These are phyloP conservation scores for Emmonsiellopsis sp. DNA, from an alignment of 2,329 filamentous ascomycete genomes.

Conservation along the genomic window DNA sequence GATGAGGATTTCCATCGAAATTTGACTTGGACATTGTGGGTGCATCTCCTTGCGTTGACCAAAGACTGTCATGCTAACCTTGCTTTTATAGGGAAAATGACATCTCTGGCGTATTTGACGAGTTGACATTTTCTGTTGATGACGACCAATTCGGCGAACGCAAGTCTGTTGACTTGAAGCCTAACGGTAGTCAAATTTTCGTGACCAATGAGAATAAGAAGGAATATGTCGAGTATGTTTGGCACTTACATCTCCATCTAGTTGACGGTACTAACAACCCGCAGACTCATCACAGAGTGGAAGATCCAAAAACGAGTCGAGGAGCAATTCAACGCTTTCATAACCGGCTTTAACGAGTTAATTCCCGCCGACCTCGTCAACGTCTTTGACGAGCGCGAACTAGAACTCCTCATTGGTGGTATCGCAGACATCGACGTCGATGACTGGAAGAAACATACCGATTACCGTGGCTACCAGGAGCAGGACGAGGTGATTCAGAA, in stretches of 20 bases:
- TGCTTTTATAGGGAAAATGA: constrained; percentile 64
- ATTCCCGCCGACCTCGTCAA: constrained; percentile 95
- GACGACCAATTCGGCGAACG: constrained; percentile 95
- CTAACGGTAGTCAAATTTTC: constrained; percentile 79
- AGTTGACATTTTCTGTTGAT: constrained; percentile 93
- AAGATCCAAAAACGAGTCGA: constrained; percentile 97
- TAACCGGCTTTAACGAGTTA: constrained; percentile 92
- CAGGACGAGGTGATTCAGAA: constrained; percentile 94
- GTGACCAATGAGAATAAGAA: constrained; percentile 99
- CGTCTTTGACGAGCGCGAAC: constrained; percentile 94
- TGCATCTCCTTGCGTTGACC: constrained; percentile 7
- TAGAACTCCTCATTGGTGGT: constrained; percentile 92
- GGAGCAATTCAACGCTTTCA: constrained; percentile 97
- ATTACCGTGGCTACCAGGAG: constrained; percentile 97
- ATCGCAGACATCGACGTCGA: constrained; percentile 99
- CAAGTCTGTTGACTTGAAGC: constrained; percentile 87
- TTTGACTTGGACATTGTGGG: constrained; percentile 82
- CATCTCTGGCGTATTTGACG: constrained; percentile 76
- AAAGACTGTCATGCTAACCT: constrained; percentile 13
- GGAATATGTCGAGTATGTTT: constrained; percentile 81
- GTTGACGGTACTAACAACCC: not conserved
- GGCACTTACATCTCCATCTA: not conserved
- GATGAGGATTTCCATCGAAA: constrained; percentile 97
- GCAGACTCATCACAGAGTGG: constrained; percentile 90
- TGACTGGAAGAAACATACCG: constrained; percentile 99